Evolutionary conservation across 805 yeast genomes (phyloP), one percentile per base, ranked within the genome.

Genomic region (Candida hispaniensis): DNA sequence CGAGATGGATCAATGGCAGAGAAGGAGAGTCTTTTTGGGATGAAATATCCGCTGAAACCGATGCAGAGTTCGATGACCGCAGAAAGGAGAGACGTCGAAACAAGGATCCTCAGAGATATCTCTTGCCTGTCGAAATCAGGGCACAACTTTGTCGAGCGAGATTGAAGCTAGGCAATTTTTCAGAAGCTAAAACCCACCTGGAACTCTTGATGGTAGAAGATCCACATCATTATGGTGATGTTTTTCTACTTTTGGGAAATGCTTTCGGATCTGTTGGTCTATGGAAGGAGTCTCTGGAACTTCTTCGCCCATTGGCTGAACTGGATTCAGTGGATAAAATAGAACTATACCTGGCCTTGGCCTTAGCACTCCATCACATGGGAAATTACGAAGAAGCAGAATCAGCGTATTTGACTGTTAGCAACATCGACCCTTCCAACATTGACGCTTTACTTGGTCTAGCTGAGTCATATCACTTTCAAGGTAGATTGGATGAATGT

Each of bases 71-170:
- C 57, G 96, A 88, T 52, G 69, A 64, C 14, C 65, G 93, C 49
- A 60, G 93, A 14, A 15, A 30, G 14, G 21, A 11, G 15, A 42
- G 32, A 16, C 34, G 26, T 13, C 26, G 29, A 10, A 14, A 18
- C 4, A 12, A 33, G 16, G 23, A 38, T 12, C 41, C 41, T 11
- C 38, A 38, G 7, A 38, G 39, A 10, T 71, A 56, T 45, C 55
- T 65, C 6, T 56, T 91, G 13, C 97, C 97, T 2, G 73, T 86
- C 29, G 97, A 88, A 59, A 80, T 91, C 15, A 59, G 97, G 38
- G 75, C 74, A 18, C 81, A 91, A 54, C 52, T 91, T 14, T 93
- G 94, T 0, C 55, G 74, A 7, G 64, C 81, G 30, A 66, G 98
- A 40, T 58, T 91, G 18, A 72, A 74, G 38, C 57, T 72, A 21